Evolutionary conservation across 352 stramenopile species (phyloP).

Genomic region (Pythium phragmiticola): DNA sequence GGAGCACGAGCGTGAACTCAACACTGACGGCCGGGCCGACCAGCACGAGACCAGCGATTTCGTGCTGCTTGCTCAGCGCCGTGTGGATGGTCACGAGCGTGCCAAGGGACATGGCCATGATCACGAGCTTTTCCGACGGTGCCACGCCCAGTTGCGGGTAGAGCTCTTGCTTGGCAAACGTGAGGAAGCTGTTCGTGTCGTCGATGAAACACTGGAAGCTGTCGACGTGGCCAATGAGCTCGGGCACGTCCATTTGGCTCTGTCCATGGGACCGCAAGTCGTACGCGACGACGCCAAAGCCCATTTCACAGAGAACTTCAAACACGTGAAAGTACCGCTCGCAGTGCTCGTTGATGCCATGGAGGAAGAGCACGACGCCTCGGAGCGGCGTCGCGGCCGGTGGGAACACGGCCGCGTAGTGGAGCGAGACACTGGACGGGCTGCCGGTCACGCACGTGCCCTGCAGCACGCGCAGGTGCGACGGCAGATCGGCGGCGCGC

Average conservation of each 20-base stretch:
- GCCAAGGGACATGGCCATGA: constrained; percentile 24
- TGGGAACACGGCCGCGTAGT: constrained; percentile 20
- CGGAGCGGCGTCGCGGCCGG: not conserved
- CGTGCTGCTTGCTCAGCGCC: constrained; percentile 18
- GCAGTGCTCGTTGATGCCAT: constrained; percentile 28
- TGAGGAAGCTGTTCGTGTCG: constrained; percentile 25
- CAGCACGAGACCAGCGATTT: constrained; percentile 18
- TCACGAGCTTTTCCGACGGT: not conserved
- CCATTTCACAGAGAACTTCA: constrained; percentile 10
- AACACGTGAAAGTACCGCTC: constrained; percentile 27
- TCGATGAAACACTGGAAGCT: constrained; percentile 18
- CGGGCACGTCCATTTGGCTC: constrained; percentile 17
- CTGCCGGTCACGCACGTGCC: not conserved
- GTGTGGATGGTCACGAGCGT: constrained; percentile 26
- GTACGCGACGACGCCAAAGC: constrained; percentile 23
- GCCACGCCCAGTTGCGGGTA: too few relatives aligned
- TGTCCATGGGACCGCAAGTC: constrained; percentile 25
- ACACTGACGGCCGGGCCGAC: constrained; percentile 17
- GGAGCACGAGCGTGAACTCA: constrained; percentile 21
- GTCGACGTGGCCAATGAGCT: constrained; percentile 16
- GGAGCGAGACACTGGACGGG: not conserved
- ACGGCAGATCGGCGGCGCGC: constrained; percentile 12
- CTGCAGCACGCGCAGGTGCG: constrained; percentile 9
- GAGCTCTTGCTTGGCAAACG: constrained; percentile 21
- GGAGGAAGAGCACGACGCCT: constrained; percentile 20